These are phyloP conservation scores for Melocanna baccifera DNA, from an alignment of 176 grass and related monocot genomes.

Conservation along the genomic window DNA sequence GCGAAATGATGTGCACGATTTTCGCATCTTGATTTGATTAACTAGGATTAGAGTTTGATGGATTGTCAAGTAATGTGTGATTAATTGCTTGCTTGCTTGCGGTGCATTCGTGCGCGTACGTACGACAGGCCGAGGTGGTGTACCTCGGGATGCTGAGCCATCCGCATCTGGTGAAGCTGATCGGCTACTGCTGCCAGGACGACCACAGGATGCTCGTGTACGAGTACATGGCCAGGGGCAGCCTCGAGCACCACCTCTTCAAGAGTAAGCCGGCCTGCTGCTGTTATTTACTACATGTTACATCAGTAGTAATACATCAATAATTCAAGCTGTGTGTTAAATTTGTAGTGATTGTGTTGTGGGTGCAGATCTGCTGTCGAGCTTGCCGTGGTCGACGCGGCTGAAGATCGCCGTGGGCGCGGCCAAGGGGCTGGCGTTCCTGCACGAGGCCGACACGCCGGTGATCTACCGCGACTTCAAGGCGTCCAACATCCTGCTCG, in stretches of 20 bases:
- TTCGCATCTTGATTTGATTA: not conserved
- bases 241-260: slow-evolving; percentile 90
- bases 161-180: slow-evolving; percentile 75
- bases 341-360: not conserved
- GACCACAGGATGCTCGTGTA: slow-evolving; percentile 88
- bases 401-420: slow-evolving; percentile 85
- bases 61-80: not conserved
- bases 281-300: too few species aligned
- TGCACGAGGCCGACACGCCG: slow-evolving; percentile 81
- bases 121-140: slow-evolving; percentile 66
- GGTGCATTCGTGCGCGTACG: not conserved
- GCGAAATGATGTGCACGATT: not conserved
- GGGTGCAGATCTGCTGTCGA: slow-evolving; percentile 51
- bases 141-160: slow-evolving; percentile 79
- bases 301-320: too few species aligned
- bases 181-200: slow-evolving; percentile 79
- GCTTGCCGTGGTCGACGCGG: slow-evolving; percentile 74
- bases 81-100: not conserved
- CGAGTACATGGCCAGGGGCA: slow-evolving; percentile 72
- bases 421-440: slow-evolving; percentile 85
- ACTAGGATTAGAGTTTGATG: not conserved
- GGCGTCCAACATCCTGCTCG: slow-evolving; percentile 91
- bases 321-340: not conserved
- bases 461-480: slow-evolving; percentile 96
- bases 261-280: slow-evolving; percentile 46